A percentile compares a stretch with the other conserved stretches of the same genome.
Evolutionary conservation across 176 grass and related monocot genomes (phyloP).

Genomic region (Tuctoria greenei): DNA sequence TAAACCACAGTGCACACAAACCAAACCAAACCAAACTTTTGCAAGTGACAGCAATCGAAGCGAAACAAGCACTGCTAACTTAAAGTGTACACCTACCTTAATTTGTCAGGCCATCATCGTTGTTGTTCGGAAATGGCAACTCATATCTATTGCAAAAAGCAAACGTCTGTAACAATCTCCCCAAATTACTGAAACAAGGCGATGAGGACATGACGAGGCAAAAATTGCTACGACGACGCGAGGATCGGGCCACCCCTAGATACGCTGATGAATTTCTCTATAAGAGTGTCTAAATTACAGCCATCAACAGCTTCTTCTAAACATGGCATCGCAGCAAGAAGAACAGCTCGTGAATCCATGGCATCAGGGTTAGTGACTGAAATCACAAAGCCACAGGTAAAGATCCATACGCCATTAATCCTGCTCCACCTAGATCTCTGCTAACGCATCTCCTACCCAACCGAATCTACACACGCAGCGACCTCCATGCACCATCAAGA

Average conservation of each 20-base stretch:
- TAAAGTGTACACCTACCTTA: neutral
- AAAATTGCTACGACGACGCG: neutral
- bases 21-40: neutral
- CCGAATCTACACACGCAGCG: neutral
- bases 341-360: neutral
- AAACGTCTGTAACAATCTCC: neutral
- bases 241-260: neutral
- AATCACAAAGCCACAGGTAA: neutral
- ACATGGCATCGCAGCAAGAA: neutral
- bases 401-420: neutral
- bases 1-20: neutral
- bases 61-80: neutral
- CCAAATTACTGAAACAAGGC: neutral
- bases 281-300: neutral
- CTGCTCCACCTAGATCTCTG: conserved; percentile 3
- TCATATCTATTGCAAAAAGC: neutral
- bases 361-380: neutral
- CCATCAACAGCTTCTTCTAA: neutral
- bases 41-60: neutral
- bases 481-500: conserved; percentile 8
- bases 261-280: neutral
- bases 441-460: conserved; percentile 1
- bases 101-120: conserved; percentile 2
- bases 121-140: neutral
- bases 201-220: neutral